These are phyloP conservation scores for Elsinoe perseae DNA, from an alignment of 2,329 filamentous ascomycete genomes.

Conservation along the genomic window DNA sequence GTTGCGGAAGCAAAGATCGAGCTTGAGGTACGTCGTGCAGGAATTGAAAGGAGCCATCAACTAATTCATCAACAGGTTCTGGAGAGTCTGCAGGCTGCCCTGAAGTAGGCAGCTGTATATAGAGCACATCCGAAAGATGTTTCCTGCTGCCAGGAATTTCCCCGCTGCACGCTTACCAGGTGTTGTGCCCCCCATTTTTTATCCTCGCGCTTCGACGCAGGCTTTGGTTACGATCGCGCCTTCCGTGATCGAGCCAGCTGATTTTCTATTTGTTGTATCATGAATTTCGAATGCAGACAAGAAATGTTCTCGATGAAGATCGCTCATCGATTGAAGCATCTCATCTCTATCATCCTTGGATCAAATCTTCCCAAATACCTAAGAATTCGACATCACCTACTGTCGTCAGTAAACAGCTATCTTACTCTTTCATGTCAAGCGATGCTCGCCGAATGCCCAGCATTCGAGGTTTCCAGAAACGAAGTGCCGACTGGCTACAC, in stretches of 20 bases:
- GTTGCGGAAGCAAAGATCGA: slow-evolving; percentile 99
- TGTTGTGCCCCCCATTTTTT: background rate
- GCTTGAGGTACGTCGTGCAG: slow-evolving; percentile 65
- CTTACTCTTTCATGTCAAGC: slow-evolving; percentile 7
- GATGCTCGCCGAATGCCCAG: slow-evolving; percentile 19
- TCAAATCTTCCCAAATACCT: background rate
- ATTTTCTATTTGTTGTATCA: no score
- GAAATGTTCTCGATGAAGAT: background rate
- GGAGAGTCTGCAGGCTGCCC: slow-evolving; percentile 70
- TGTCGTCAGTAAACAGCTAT: background rate
- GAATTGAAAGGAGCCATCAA: slow-evolving; percentile 20
- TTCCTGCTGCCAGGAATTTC: background rate
- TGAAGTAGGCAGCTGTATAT: slow-evolving; percentile 61
- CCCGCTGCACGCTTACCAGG: no score
- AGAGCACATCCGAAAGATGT: slow-evolving; percentile 24
- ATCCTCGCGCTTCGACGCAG: no score
- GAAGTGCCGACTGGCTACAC: slow-evolving; percentile 21
- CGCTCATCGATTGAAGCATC: background rate
- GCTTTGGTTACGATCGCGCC: no score
- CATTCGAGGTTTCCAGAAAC: slow-evolving; percentile 24
- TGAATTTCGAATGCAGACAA: no score
- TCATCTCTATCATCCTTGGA: background rate
- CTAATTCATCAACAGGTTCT: slow-evolving; percentile 52
- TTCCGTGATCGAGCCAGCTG: no score
- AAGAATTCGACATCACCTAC: background rate